Conservation (phyloP, 1,139 yeast genomes). For the Arxiozyma heterogenica region DNA sequence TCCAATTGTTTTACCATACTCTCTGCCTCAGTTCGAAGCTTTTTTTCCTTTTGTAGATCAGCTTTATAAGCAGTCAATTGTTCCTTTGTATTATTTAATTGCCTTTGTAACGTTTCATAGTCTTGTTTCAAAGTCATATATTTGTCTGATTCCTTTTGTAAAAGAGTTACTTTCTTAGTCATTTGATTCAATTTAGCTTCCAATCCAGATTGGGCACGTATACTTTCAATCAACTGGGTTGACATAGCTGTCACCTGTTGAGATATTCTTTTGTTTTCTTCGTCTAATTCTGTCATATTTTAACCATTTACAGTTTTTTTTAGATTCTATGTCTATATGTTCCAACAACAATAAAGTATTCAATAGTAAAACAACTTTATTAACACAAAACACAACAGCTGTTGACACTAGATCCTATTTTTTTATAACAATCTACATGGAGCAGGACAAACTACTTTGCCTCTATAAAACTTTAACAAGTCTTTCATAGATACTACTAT, state of each 20-base stretch:
- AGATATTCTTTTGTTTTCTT: constrained; percentile 39
- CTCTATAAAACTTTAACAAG: too few relatives aligned
- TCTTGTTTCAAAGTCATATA: constrained; percentile 13
- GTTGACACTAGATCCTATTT: neutral
- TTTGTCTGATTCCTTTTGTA: constrained; percentile 12
- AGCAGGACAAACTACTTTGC: neutral
- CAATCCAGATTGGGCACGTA: constrained; percentile 48
- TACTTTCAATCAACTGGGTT: constrained; percentile 52
- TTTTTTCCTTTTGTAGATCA: constrained; percentile 31
- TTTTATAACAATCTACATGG: neutral
- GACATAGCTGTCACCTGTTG: constrained; percentile 49
- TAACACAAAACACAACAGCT: neutral
- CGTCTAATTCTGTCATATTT: constrained; percentile 10
- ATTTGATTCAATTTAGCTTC: constrained; percentile 33
- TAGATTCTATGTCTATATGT: neutral
- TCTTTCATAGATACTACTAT: neutral
- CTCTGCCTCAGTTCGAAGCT: constrained; percentile 44
- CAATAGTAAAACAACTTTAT: too few relatives aligned
- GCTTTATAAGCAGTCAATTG: constrained; percentile 28
- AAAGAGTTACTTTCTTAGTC: constrained; percentile 20
- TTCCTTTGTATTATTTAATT: constrained; percentile 32
- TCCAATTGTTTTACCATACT: constrained; percentile 49
- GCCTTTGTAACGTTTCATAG: constrained; percentile 25
- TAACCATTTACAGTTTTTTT: neutral
- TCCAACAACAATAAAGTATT: too few relatives aligned